Percentiles rank a stretch among this genome's conserved stretches.
Conservation (phyloP, 73 alveolate species). For the Uronychia binucleata region DNA sequence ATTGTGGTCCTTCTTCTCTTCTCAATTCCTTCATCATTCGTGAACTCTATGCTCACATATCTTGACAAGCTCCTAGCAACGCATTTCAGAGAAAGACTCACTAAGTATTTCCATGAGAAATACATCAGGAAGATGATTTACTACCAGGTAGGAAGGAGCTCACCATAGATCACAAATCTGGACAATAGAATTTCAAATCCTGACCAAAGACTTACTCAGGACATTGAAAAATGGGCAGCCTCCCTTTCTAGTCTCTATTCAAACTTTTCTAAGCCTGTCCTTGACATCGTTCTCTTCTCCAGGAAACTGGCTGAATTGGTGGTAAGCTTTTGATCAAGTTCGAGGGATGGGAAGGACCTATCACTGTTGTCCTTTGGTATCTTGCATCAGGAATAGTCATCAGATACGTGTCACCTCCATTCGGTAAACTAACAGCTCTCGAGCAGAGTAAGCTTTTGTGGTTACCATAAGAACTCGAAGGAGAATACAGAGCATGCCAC, state of each 20-base stretch:
- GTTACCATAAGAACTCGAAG: too few species aligned
- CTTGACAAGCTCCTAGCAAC: slow-evolving; percentile 77
- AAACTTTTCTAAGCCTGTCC: slow-evolving; percentile 87
- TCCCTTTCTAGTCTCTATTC: slow-evolving; percentile 76
- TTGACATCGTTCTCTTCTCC: slow-evolving; percentile 88
- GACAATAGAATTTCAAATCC: slow-evolving; percentile 86
- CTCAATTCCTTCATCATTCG: slow-evolving; percentile 90
- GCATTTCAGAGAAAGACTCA: slow-evolving; percentile 81
- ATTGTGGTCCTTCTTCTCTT: slow-evolving; percentile 69
- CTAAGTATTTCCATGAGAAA: slow-evolving; percentile 70
- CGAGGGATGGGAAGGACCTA: slow-evolving; percentile 82
- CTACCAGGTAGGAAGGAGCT: slow-evolving; percentile 63
- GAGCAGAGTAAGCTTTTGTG: too few species aligned
- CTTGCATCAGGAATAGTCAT: slow-evolving; percentile 79
- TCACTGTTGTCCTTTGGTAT: slow-evolving; percentile 82
- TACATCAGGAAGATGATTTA: slow-evolving; percentile 84
- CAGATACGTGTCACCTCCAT: slow-evolving; percentile 85
- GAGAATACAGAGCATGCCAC: slow-evolving; percentile 90
- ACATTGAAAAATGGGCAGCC: slow-evolving; percentile 89
- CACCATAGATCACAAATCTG: slow-evolving; percentile 58
- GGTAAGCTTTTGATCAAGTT: slow-evolving; percentile 28
- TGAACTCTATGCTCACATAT: slow-evolving; percentile 82
- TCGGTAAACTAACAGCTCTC: slow-evolving; percentile 83
- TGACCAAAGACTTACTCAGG: slow-evolving; percentile 90
- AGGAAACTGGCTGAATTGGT: slow-evolving; percentile 88